A percentile compares a stretch with the other conserved stretches of the same genome.
Evolutionary conservation across 768 basidiomycete species (phyloP).

Genomic region (Rhodotorula paludigena): DNA sequence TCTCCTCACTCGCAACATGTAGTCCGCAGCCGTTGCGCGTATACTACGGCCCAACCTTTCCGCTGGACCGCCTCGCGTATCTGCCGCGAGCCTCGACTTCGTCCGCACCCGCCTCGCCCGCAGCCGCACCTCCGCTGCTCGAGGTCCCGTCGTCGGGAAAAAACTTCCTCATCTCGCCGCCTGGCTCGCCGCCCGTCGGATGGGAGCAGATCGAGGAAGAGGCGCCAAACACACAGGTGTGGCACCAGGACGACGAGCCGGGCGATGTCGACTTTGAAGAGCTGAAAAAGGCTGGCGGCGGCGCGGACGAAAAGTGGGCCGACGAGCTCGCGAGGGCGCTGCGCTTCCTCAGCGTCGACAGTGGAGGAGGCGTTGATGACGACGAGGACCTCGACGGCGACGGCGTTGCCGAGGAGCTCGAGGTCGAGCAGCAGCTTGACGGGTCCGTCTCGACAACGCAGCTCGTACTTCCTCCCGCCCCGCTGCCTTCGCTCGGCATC

Average conservation of each 20-base stretch:
- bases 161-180: slow-evolving; percentile 96
- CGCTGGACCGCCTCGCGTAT: slow-evolving; percentile 45
- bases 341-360: slow-evolving; percentile 58
- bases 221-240: slow-evolving; percentile 71
- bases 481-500: background rate
- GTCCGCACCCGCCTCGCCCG: slow-evolving; percentile 40
- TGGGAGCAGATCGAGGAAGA: slow-evolving; percentile 92
- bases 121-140: slow-evolving; percentile 49
- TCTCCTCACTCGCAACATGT: slow-evolving; percentile 11
- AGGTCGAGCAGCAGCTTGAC: slow-evolving; percentile 34
- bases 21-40: slow-evolving; percentile 61
- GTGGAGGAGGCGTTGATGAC: slow-evolving; percentile 15
- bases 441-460: slow-evolving; percentile 29
- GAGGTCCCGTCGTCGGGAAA: slow-evolving; percentile 77
- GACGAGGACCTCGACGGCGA: slow-evolving; percentile 41
- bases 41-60: slow-evolving; percentile 51
- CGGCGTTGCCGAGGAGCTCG: too few species aligned
- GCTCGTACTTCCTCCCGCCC: slow-evolving; percentile 27
- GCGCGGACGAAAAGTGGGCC: slow-evolving; percentile 50
- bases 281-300: background rate
- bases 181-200: slow-evolving; percentile 92
- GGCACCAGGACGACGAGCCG: slow-evolving; percentile 34
- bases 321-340: slow-evolving; percentile 80
- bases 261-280: slow-evolving; percentile 44
- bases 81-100: too few species aligned